phyloP scores from a whole-genome alignment of 139 green algal species.

The Edaphochlamys debaryana region DNA sequence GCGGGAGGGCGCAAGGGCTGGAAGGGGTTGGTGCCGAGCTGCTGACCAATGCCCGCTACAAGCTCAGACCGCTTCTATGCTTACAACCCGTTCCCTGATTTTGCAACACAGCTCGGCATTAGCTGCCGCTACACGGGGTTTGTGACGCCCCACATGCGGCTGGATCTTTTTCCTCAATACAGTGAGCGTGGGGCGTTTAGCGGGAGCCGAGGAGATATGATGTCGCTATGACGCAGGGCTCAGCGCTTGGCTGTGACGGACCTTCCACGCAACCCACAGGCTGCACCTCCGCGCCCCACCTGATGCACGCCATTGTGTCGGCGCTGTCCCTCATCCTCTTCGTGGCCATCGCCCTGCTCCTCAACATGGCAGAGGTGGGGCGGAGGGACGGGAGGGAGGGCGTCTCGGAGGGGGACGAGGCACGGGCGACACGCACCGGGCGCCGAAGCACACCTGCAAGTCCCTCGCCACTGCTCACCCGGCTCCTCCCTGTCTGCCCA shows the following conservation, averaged over 20 bases:
- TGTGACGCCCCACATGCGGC: not conserved
- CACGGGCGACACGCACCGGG: too few species aligned
- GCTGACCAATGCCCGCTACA: not conserved
- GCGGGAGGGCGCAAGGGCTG: too few species aligned
- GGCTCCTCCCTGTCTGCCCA: not conserved
- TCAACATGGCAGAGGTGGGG: not conserved
- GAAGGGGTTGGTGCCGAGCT: too few species aligned
- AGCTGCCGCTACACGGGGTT: not conserved
- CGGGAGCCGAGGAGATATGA: too few species aligned
- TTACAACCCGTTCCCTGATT: not conserved
- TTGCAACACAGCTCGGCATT: not conserved
- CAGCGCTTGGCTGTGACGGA: too few species aligned
- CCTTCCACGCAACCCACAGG: not conserved
- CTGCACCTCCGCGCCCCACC: not conserved
- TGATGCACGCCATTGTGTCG: not conserved
- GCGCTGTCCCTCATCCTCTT: not conserved
- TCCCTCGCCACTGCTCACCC: too few species aligned
- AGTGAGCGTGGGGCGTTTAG: not conserved
- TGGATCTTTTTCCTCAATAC: conserved; percentile 8
- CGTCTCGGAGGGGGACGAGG: too few species aligned
- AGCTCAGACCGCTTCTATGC: too few species aligned
- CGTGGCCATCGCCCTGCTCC: not conserved
- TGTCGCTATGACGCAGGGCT: too few species aligned
- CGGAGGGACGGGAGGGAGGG: not conserved
- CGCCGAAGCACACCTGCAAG: too few species aligned